Evolutionary conservation across 108 stramenopile genomes (phyloP).

Genomic region (Schizochytrium sp.): DNA sequence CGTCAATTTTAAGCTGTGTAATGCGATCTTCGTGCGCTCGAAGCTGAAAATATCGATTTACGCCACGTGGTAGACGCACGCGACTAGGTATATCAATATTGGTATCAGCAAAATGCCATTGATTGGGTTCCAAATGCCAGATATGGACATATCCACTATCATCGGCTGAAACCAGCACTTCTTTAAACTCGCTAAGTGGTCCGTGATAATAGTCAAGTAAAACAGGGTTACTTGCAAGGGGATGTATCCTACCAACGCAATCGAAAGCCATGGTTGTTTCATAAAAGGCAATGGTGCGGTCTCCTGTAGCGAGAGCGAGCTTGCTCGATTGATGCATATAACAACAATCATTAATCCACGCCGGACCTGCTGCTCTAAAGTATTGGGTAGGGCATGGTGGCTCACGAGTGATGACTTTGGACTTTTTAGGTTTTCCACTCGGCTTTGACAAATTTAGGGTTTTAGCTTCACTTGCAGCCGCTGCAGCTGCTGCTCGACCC

Average conservation of each 20-base stretch:
- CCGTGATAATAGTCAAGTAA: slow-evolving; percentile 26
- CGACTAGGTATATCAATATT: slow-evolving; percentile 16
- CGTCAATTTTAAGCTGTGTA: not conserved
- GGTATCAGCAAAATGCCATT: not conserved
- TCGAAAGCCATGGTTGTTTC: slow-evolving; percentile 62
- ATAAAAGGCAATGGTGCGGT: slow-evolving; percentile 72
- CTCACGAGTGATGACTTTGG: not conserved
- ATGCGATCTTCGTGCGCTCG: slow-evolving; percentile 24
- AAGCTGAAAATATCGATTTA: slow-evolving; percentile 45
- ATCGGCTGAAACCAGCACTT: slow-evolving; percentile 30
- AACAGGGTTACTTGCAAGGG: slow-evolving; percentile 4
- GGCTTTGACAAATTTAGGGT: not conserved
- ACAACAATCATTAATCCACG: slow-evolving; percentile 67
- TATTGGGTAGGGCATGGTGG: not conserved
- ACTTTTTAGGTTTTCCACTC: not conserved
- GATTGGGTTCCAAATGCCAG: slow-evolving; percentile 21
- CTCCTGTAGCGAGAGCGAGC: slow-evolving; percentile 68
- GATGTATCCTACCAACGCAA: slow-evolving; percentile 34
- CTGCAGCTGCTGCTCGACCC: not conserved
- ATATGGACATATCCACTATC: slow-evolving; percentile 43
- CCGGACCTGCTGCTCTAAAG: slow-evolving; percentile 25
- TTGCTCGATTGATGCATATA: slow-evolving; percentile 59
- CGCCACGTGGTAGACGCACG: not conserved
- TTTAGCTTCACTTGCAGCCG: not conserved
- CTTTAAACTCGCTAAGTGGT: slow-evolving; percentile 10